Evolutionary conservation across 768 basidiomycete genomes (phyloP), one percentile per base, ranked within the genome.

Genomic region (Pisolithus microcarpus): DNA sequence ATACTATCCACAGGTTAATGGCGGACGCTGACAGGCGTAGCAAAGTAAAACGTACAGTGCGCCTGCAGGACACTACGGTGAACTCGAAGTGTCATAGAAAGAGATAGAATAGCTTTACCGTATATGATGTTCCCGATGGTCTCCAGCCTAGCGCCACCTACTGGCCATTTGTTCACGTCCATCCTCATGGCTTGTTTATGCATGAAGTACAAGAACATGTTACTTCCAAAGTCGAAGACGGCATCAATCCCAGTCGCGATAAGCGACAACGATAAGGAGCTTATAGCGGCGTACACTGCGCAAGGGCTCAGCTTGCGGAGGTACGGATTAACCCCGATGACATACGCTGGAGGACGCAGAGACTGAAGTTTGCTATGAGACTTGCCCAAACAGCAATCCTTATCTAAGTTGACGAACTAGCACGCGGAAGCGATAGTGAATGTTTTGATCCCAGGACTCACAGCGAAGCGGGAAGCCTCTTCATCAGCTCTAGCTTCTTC

Each of bases 211-310:
- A 93, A 74, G n/a, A 93, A 71, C 42, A 91, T 64, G 59, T 91
- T 92, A 61, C 87, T 89, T 42, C 85, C 85, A 55, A 89, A 75
- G 63, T 93, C 91, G 61, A 85, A 90, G 15, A 88, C 73, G 11
- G 93, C 83, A 64, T 98, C 95, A 61, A 94, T 87, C 8, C 79
- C 87, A 2, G 92, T 95, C 10, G 92, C 91, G 52, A 97, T 78
- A 46, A 97, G 73, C 4, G 92, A 91, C 5, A 97, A 72, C 0
- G 91, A 95, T 4, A 79, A 55, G 1, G 91, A 85, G 2, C 88
- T 87, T 47, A 90, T 76, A 11, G 96, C 95, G 11, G 90, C 95
- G 63, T 97, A 99, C 59, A 99, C 89, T 92, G 57, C 43, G 9
- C 4, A 38, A 11, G 13, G 9, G 39, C 34, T 37, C 24, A 24